phyloP scores from a whole-genome alignment of 2,329 filamentous ascomycete species.

The Myotisia sp. region DNA sequence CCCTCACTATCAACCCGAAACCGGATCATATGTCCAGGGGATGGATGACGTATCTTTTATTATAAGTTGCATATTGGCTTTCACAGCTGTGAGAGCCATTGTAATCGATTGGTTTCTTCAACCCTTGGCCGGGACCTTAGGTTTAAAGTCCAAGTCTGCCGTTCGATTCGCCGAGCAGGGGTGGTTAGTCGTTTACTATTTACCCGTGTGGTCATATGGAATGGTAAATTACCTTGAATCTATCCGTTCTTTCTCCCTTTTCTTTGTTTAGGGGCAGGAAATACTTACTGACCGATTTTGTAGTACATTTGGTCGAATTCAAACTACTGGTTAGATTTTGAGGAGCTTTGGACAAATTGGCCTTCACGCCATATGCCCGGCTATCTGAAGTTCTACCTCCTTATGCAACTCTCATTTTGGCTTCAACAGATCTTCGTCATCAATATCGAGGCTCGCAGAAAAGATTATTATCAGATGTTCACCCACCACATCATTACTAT shows the following conservation, averaged over 20 bases:
- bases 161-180: conserved; percentile 87
- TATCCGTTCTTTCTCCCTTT: conserved; percentile 3
- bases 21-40: conserved; percentile 60
- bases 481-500: conserved; percentile 86
- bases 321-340: conserved; percentile 61
- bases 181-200: conserved; percentile 78
- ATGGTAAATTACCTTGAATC: conserved; percentile 45
- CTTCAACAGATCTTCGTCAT: conserved; percentile 87
- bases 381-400: conserved; percentile 73
- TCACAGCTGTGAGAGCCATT: conserved; percentile 72
- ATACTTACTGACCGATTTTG: neutral
- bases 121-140: conserved; percentile 58
- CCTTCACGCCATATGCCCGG: conserved; percentile 61
- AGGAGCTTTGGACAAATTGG: conserved; percentile 71
- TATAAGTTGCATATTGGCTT: conserved; percentile 62
- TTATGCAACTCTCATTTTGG: conserved; percentile 85
- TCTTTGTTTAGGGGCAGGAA: too few species aligned
- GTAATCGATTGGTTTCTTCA: conserved; percentile 77
- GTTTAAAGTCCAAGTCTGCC: conserved; percentile 63
- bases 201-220: conserved; percentile 66
- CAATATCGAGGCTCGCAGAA: conserved; percentile 83
- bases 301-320: conserved; percentile 72
- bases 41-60: conserved; percentile 68
- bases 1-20: conserved; percentile 61
- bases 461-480: conserved; percentile 94